Evolutionary conservation across 257 asterid genomes (phyloP), one percentile per base, ranked within the genome.

Genomic region (Nicotiana paniculata): DNA sequence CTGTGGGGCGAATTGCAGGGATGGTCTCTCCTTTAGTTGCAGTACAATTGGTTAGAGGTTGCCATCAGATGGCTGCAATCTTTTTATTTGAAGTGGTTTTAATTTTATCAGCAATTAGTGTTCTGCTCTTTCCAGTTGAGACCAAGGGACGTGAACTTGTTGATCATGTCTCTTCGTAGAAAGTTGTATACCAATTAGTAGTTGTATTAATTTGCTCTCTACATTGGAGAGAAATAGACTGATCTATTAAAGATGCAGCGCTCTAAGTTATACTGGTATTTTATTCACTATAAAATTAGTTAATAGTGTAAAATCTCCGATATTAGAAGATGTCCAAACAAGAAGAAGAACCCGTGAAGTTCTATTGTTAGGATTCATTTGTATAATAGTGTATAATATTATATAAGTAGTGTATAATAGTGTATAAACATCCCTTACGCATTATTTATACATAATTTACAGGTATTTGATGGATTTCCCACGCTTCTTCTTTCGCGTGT

Each of bases 21-120:
- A 93, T 95, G 96, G 82, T 93, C 51, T 89, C 93, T 54, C 97
- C 97, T 57, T 88, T 95, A 30, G 95, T 95, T 16, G 98, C 93
- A 0, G 95, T 95, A 11, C 88, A 84, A 24, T 87, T 95, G 82
- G 92, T 93, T 57, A 89, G 93, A 18, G 85, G 90, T 64, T 95
- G 98, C 88, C 97, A 92, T 81, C 91, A 88, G 87, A 81, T 85
- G 81, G 85, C 89, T 62, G 97, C 97, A 63, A 79, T 90, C 18
- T 4, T 85, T 85, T 84, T 93, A 16, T 92, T 92, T 80, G 97
- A 89, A 88, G 82, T 84, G 59, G 88, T 91, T 11, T 30, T 91
- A 74, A 0, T 93, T 87, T 76, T 92, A 3, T 62, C 94, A 32
- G 95, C 90, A 80, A 37, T 90, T 35, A 80, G 92, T 66, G 92